Conservation (phyloP, 768 basidiomycete genomes). For the Pisolithus orientalis region DNA sequence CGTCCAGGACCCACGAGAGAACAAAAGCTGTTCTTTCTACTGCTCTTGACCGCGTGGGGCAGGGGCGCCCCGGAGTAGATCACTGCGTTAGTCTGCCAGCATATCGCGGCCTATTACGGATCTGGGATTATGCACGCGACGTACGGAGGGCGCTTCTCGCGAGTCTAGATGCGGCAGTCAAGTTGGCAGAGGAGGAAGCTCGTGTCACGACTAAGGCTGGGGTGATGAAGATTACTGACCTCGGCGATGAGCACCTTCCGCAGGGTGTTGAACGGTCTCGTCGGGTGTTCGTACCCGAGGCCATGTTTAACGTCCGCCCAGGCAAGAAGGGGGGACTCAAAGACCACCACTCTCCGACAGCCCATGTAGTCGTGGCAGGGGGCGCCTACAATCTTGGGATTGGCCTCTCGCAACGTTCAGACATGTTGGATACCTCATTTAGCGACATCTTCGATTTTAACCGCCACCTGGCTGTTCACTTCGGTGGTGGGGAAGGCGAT, state of each 20-base stretch:
- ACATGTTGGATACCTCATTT: constrained; percentile 74
- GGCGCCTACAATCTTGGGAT: constrained; percentile 77
- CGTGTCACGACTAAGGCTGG: constrained; percentile 57
- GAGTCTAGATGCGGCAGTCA: constrained; percentile 76
- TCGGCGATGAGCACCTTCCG: constrained; percentile 77
- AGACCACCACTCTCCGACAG: constrained; percentile 30
- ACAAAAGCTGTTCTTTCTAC: constrained; percentile 54
- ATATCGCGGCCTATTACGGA: constrained; percentile 76
- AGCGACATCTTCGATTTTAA: constrained; percentile 84
- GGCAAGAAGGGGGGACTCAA: constrained; percentile 35
- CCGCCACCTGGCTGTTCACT: constrained; percentile 68
- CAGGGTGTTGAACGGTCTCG: constrained; percentile 73
- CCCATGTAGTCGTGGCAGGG: constrained; percentile 64
- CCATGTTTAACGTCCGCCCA: constrained; percentile 77
- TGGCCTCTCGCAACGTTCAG: constrained; percentile 69
- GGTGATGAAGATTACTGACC: constrained; percentile 56
- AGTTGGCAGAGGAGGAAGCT: constrained; percentile 78
- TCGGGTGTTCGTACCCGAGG: constrained; percentile 92
- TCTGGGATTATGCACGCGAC: constrained; percentile 83
- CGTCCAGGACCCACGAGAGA: constrained; percentile 42
- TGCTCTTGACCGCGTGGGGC: constrained; percentile 72
- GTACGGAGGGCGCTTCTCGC: constrained; percentile 72
- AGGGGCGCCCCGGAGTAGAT: constrained; percentile 65
- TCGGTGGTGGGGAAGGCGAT: constrained; percentile 43
- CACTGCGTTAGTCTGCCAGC: constrained; percentile 52